Evolutionary conservation across 345 rosid species (phyloP).

Genomic region (Lepidium sativum): DNA sequence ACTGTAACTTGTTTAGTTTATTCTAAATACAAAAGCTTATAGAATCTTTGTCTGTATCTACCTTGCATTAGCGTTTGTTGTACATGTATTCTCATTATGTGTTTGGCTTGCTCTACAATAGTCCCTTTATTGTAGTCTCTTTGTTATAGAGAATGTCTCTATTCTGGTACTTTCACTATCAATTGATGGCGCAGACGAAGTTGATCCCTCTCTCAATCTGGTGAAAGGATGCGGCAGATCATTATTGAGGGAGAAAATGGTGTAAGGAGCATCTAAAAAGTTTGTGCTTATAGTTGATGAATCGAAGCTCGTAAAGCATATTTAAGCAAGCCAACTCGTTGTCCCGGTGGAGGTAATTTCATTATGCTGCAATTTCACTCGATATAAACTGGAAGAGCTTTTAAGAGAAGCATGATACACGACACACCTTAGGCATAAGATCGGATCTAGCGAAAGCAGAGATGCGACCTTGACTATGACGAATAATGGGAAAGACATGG

Average conservation of each 20-base stretch:
- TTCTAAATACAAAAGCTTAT: no score
- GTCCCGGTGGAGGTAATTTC: conserved; percentile 85
- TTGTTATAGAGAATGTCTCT: no score
- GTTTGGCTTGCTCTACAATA: no score
- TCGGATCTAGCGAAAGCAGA: conserved; percentile 8
- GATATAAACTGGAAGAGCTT: conserved; percentile 38
- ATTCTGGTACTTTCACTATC: no score
- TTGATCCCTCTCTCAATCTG: conserved; percentile 64
- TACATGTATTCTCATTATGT: no score
- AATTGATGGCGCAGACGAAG: conserved; percentile 97
- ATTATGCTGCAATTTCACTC: conserved; percentile 70
- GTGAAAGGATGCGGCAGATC: conserved; percentile 97
- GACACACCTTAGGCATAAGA: conserved; percentile 42
- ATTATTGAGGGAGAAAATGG: conserved; percentile 82
- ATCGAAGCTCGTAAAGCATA: conserved; percentile 44
- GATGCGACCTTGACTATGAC: conserved; percentile 47
- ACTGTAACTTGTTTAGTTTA: no score
- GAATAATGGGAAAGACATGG: conserved; percentile 73
- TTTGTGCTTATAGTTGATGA: conserved; percentile 74
- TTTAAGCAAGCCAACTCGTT: conserved; percentile 73
- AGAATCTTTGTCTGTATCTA: no score
- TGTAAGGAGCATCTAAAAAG: conserved; percentile 65
- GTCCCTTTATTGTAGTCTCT: no score
- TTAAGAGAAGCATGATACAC: conserved; percentile 56
- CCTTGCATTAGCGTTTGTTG: no score